Percentiles rank a stretch among this genome's conserved stretches.
Conservation (phyloP, 1,284 basidiomycete species). For the Rhodotorula sp. region DNA sequence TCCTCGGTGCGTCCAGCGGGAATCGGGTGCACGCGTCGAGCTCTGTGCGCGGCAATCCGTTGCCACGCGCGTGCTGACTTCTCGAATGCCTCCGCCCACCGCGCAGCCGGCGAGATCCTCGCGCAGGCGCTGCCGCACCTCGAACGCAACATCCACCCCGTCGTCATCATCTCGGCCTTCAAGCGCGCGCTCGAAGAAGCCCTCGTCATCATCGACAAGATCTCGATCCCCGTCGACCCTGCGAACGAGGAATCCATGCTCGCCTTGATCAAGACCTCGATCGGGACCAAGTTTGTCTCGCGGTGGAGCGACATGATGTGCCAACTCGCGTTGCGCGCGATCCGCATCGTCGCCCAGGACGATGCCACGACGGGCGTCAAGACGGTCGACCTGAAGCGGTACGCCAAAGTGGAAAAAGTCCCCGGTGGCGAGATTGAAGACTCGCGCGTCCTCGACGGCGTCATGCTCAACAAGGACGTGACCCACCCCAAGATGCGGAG, state of each 20-base stretch:
- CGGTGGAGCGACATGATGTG: constrained; percentile 99
- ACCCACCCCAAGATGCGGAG: constrained; percentile 96
- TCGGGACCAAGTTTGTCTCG: constrained; percentile 97
- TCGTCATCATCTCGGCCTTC: constrained; percentile 97
- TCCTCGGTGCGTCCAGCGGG: constrained; percentile 65
- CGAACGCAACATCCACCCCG: constrained; percentile 95
- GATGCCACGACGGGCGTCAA: constrained; percentile 58
- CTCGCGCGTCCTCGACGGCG: constrained; percentile 78
- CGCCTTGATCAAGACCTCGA: constrained; percentile 93
- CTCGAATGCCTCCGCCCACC: no score
- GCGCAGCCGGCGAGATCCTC: constrained; percentile 91
- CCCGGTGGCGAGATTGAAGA: constrained; percentile 97
- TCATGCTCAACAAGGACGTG: constrained; percentile 99
- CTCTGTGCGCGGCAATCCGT: no score
- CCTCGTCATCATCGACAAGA: constrained; percentile 77
- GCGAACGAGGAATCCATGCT: constrained; percentile 89
- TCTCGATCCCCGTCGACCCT: constrained; percentile 87
- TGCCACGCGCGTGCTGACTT: not conserved
- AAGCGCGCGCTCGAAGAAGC: constrained; percentile 92
- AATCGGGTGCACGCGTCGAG: no score
- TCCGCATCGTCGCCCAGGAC: constrained; percentile 64
- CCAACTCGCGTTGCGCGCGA: constrained; percentile 84
- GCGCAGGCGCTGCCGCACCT: constrained; percentile 89
- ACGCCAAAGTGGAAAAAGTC: constrained; percentile 95
- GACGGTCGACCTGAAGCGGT: constrained; percentile 96